Percentiles rank a stretch among this genome's conserved stretches.
phyloP scores from a whole-genome alignment of 768 basidiomycete genomes.

The Clitopilus passeckerianus region DNA sequence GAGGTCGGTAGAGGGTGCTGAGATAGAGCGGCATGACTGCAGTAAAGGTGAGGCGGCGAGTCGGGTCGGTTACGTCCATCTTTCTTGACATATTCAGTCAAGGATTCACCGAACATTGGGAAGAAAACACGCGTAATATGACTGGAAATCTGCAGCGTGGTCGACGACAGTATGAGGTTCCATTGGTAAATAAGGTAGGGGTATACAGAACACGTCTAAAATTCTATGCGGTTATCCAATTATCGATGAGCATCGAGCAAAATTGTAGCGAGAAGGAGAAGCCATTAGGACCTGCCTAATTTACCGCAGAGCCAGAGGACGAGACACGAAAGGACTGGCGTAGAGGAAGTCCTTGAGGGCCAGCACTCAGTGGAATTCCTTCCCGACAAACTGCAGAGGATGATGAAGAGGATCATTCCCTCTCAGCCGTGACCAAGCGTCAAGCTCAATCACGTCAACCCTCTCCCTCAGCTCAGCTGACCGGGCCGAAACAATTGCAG shows the following conservation, averaged over 20 bases:
- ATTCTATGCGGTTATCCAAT: neutral
- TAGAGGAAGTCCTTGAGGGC: neutral
- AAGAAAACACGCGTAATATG: neutral
- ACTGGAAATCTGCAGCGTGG: neutral
- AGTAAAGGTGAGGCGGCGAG: neutral
- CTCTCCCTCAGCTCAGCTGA: slow-evolving; percentile 1
- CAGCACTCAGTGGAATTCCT: slow-evolving; percentile 6
- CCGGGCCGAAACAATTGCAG: slow-evolving; percentile 1
- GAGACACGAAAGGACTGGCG: neutral
- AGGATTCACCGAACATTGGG: neutral
- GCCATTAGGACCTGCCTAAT: neutral
- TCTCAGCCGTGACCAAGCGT: slow-evolving; percentile 9
- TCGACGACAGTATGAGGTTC: neutral
- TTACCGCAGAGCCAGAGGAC: neutral
- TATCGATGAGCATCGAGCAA: neutral
- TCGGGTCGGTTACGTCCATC: neutral
- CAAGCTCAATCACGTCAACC: slow-evolving; percentile 7
- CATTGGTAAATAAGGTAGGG: neutral
- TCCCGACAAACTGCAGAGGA: slow-evolving; percentile 11
- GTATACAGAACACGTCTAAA: neutral
- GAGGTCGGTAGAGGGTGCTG: neutral
- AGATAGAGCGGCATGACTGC: neutral
- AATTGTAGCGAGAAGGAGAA: neutral
- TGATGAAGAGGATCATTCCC: slow-evolving; percentile 7
- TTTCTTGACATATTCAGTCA: neutral